phyloP scores from a whole-genome alignment of 164 flowering plant species.

The Santalum album region DNA sequence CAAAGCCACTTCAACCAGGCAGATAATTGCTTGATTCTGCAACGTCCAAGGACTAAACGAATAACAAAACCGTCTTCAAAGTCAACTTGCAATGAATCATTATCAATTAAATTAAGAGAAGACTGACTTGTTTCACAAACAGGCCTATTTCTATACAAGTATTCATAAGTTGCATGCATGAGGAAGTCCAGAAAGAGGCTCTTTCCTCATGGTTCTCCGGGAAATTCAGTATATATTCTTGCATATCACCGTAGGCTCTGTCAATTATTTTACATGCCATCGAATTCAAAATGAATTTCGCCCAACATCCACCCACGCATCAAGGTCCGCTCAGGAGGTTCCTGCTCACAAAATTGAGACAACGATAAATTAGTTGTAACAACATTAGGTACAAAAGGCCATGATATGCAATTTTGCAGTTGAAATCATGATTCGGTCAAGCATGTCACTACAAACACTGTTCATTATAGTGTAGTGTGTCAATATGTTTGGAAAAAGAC shows the following conservation, averaged over 20 bases:
- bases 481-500: constrained; percentile 63
- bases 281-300: constrained; percentile 45
- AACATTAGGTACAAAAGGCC: constrained; percentile 70
- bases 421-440: constrained; percentile 66
- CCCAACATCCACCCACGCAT: constrained; percentile 66
- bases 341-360: constrained; percentile 73
- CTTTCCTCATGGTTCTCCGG: constrained; percentile 32
- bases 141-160: constrained; percentile 31
- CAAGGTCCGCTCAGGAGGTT: constrained; percentile 58
- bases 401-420: constrained; percentile 77
- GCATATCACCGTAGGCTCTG: constrained; percentile 31
- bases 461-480: constrained; percentile 80
- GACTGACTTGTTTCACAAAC: not conserved
- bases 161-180: constrained; percentile 72
- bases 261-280: constrained; percentile 52
- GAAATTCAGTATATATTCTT: constrained; percentile 19
- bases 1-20: too few species aligned
- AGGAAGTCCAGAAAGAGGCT: constrained; percentile 68
- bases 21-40: too few species aligned
- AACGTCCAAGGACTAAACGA: too few species aligned
- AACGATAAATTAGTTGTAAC: constrained; percentile 62
- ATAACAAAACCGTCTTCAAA: too few species aligned
- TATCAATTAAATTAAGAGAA: too few species aligned
- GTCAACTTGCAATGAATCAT: too few species aligned
- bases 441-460: constrained; percentile 59